Base-by-base conservation (phyloP, 768 basidiomycete genomes). In the Omphalotus guepiniiformis region DNA sequence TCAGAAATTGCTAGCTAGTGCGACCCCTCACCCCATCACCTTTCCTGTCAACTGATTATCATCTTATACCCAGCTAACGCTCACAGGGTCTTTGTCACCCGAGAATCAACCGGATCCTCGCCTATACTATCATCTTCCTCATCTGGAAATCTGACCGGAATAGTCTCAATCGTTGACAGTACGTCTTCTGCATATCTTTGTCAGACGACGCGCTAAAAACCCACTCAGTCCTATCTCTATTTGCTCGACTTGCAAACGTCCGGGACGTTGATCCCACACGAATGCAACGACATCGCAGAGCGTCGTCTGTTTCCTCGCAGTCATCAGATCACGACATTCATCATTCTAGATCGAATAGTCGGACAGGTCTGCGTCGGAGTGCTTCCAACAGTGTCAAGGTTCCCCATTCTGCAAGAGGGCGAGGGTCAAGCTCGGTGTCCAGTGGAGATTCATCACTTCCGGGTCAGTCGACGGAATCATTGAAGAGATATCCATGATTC, bases 111-210 rank as follows among this genome's bases (percentile, higher is more conserved):
- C 1, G 65, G 67, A 40, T 65, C 78, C 2, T 80, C 83, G 1
- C 78, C 80, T 2, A 56, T 75, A 8, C 52, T 71, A 47, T 64
- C 75, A 19, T 60, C 76, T 35, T 56, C 65, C 47, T 49, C 62
- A 40, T 62, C 74, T 4, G 74, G 75, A 35, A 76, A 74, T 54
- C 70, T 87, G 6, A 80, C 74, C 6, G 89, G 89, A 12, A 76
- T 92, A n/a, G 83, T 90, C 8, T 90, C 89, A 12, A 76, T 86
- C 49, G 86, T 88, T 19, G 89, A 92, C 58, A 81, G 89, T 91
- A 57, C 50, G 81, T 70, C 3, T 36, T 15, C 32, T 19, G n/a
- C 19, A 34, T 48, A 16, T 22, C 18, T 50, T n/a, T 38, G 13
- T 54, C 12, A 26, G 19, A 36, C 42, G n/a, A n/a, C n/a, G n/a